These are phyloP conservation scores for Smittium mucronatum DNA, from an alignment of 371 early-diverging fungal genomes.

Conservation along the genomic window DNA sequence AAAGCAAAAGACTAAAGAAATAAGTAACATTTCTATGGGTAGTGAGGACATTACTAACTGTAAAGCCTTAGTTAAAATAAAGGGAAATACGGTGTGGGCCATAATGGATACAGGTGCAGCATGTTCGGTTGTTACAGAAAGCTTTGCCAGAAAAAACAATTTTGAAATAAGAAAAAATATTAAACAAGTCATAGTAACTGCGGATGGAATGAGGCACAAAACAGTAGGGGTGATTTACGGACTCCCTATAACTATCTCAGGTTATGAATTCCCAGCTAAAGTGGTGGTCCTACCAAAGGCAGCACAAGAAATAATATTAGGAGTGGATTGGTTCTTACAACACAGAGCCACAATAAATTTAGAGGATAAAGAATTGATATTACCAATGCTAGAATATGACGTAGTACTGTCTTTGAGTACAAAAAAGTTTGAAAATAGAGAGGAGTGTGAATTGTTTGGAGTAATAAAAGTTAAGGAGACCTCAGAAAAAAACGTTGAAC, in stretches of 20 bases:
- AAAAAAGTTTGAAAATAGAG: not conserved
- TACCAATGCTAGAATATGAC: not conserved
- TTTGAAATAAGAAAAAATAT: constrained; percentile 2
- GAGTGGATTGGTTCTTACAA: constrained; percentile 3
- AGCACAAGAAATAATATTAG: constrained; percentile 2
- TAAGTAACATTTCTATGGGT: not conserved
- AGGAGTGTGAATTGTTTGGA: not conserved
- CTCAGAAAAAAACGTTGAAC: not conserved
- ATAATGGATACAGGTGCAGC: constrained; percentile 9
- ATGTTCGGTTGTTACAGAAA: constrained; percentile 1
- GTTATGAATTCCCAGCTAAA: not conserved
- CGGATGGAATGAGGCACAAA: constrained; percentile 5
- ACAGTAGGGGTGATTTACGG: not conserved
- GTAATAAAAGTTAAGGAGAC: constrained; percentile 1
- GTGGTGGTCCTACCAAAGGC: not conserved
- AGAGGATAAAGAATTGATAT: constrained; percentile 2
- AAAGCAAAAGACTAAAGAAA: not conserved
- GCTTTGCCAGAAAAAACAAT: not conserved
- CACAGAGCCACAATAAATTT: constrained; percentile 6
- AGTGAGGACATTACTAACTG: constrained; percentile 5
- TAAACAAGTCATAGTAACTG: constrained; percentile 6
- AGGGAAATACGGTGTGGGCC: not conserved
- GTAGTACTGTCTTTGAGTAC: not conserved
- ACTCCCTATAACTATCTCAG: constrained; percentile 7
- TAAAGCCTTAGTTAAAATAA: not conserved